A percentile compares a stretch with the other conserved stretches of the same genome.
These are phyloP conservation scores for Mycocentrospora acerina DNA, from an alignment of 2,329 filamentous ascomycete genomes.

Conservation along the genomic window DNA sequence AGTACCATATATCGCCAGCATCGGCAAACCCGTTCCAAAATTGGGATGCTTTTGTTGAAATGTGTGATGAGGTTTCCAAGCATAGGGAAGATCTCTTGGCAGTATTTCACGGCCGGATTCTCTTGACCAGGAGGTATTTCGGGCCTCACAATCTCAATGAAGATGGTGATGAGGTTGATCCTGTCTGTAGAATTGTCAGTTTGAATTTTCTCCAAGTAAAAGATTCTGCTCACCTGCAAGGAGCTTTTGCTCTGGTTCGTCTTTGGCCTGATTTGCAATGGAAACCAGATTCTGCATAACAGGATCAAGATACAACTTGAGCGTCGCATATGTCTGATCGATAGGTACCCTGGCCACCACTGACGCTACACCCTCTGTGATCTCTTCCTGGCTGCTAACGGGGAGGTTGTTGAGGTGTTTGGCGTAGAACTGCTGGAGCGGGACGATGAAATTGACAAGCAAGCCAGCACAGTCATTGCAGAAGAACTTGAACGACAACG, in stretches of 20 bases:
- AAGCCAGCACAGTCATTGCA: constrained; percentile 91
- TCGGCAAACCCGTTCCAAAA: constrained; percentile 89
- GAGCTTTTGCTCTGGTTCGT: constrained; percentile 80
- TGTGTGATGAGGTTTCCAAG: constrained; percentile 83
- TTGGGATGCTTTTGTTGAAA: constrained; percentile 82
- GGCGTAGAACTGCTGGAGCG: constrained; percentile 91
- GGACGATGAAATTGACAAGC: constrained; percentile 77
- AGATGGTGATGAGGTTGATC: constrained; percentile 87
- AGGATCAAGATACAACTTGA: constrained; percentile 93
- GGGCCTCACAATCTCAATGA: constrained; percentile 77
- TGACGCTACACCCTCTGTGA: constrained; percentile 91
- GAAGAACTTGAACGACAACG: constrained; percentile 94
- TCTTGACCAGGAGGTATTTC: constrained; percentile 68
- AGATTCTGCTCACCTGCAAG: constrained; percentile 66
- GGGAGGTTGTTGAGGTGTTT: constrained; percentile 85
- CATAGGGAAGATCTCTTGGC: constrained; percentile 88
- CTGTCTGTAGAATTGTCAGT: constrained; percentile 61
- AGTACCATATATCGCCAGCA: constrained; percentile 98
- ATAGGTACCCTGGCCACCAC: constrained; percentile 85
- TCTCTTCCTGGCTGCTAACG: constrained; percentile 85
- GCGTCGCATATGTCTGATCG: constrained; percentile 75
- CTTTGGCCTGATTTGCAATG: constrained; percentile 81
- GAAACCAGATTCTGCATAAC: constrained; percentile 81
- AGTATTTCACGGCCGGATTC: constrained; percentile 94
- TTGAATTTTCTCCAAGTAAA: constrained; percentile 1